phyloP scores from a whole-genome alignment of 1,284 basidiomycete species.

The Melampsora americana region DNA sequence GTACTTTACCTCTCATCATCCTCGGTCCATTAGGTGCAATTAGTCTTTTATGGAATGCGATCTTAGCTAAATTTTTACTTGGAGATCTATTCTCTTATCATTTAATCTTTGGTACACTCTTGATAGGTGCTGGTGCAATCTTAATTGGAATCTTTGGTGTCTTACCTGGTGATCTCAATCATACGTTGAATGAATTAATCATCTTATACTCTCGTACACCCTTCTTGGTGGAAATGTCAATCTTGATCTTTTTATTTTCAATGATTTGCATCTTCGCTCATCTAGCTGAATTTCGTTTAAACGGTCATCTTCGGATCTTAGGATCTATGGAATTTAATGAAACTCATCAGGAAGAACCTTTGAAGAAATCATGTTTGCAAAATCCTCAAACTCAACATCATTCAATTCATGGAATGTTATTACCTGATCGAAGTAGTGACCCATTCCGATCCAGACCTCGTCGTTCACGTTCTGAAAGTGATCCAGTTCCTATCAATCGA shows the following conservation, averaged over 20 bases:
- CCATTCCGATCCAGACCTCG: too few species aligned
- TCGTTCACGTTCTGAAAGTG: too few species aligned
- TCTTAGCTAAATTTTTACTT: conserved; percentile 80
- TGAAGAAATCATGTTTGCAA: conserved; percentile 29
- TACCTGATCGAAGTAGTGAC: too few species aligned
- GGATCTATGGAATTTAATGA: conserved; percentile 57
- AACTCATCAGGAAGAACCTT: conserved; percentile 51
- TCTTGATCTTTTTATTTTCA: conserved; percentile 66
- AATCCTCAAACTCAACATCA: too few species aligned
- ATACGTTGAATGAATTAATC: conserved; percentile 80
- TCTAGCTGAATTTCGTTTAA: conserved; percentile 37
- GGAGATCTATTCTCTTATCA: conserved; percentile 80
- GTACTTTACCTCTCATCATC: conserved; percentile 85
- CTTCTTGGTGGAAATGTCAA: conserved; percentile 76
- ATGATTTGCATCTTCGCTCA: conserved; percentile 64
- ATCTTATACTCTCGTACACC: conserved; percentile 71
- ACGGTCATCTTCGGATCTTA: not conserved
- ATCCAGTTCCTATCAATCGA: too few species aligned
- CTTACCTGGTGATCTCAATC: conserved; percentile 70
- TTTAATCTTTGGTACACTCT: conserved; percentile 74
- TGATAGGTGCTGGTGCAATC: conserved; percentile 84
- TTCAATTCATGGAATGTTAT: too few species aligned
- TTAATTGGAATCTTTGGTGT: conserved; percentile 89
- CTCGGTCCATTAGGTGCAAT: conserved; percentile 83
- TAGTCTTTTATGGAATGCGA: conserved; percentile 82